Conservation (phyloP, 176 grass and related monocot species). For the Rhynchospora pubera region DNA sequence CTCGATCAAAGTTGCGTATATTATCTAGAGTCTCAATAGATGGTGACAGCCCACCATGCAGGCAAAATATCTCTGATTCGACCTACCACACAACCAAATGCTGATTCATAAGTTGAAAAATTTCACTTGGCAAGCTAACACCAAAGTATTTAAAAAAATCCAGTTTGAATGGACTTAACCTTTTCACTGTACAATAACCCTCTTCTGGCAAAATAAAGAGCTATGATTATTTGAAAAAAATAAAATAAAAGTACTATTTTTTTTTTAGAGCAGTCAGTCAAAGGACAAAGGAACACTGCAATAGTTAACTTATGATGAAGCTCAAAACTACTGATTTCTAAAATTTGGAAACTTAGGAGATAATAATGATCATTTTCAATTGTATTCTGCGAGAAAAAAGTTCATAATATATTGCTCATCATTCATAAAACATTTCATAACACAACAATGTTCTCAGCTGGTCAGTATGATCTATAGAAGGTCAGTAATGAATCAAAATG, state of each 20-base stretch:
- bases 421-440: background rate
- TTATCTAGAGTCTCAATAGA: slow-evolving; percentile 59
- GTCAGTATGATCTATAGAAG: background rate
- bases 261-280: background rate
- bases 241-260: background rate
- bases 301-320: background rate
- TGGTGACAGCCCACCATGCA: slow-evolving; percentile 59
- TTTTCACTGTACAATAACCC: background rate
- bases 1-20: slow-evolving; percentile 55
- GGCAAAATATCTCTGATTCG: slow-evolving; percentile 65
- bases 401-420: background rate
- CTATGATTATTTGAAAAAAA: background rate
- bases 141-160: background rate
- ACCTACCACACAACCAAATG: slow-evolving; percentile 32
- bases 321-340: background rate
- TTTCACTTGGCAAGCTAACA: background rate
- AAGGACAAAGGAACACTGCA: background rate
- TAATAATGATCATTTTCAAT: background rate
- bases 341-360: background rate
- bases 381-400: background rate
- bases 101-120: background rate
- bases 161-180: background rate
- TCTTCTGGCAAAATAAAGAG: background rate
- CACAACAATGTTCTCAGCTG: background rate
- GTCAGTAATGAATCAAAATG: background rate